phyloP scores from a whole-genome alignment of 2,329 filamentous ascomycete species.

The Teratosphaeria nubilosa region DNA sequence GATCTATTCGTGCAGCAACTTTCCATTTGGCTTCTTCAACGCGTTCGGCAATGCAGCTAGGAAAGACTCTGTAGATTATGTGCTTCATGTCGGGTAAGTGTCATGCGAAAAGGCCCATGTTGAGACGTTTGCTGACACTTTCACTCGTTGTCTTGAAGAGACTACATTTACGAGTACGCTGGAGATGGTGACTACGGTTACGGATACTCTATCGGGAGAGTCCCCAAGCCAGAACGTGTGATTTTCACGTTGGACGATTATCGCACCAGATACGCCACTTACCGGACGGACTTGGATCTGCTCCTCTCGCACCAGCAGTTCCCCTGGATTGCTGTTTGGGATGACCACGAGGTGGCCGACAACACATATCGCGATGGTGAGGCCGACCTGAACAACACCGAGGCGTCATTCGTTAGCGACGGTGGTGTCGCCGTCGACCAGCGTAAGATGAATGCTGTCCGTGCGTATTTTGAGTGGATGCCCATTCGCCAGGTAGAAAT shows the following conservation, averaged over 20 bases:
- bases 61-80: constrained; percentile 39
- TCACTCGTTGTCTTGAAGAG: constrained; percentile 8
- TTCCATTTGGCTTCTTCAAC: constrained; percentile 33
- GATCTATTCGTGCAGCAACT: constrained; percentile 64
- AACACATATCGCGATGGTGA: constrained; percentile 57
- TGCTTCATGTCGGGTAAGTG: constrained; percentile 31
- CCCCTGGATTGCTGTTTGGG: constrained; percentile 56
- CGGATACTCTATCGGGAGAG: constrained; percentile 42
- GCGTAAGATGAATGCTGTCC: constrained; percentile 62
- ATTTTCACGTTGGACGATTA: constrained; percentile 49
- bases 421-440: constrained; percentile 56
- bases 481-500: constrained; percentile 54
- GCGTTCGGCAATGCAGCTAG: constrained; percentile 28
- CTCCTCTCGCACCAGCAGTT: constrained; percentile 45
- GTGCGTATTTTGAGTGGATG: constrained; percentile 56
- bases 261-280: constrained; percentile 47
- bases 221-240: constrained; percentile 43
- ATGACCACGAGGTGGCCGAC: constrained; percentile 51
- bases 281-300: constrained; percentile 54
- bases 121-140: background rate
- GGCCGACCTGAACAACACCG: constrained; percentile 53
- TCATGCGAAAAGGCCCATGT: background rate
- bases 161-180: constrained; percentile 56
- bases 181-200: constrained; percentile 32
- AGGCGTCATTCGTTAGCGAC: constrained; percentile 52